Percentiles rank a stretch among this genome's conserved stretches.
These are phyloP conservation scores for Yamadazyma friedrichii DNA, from an alignment of 1,139 yeast genomes.

Conservation along the genomic window DNA sequence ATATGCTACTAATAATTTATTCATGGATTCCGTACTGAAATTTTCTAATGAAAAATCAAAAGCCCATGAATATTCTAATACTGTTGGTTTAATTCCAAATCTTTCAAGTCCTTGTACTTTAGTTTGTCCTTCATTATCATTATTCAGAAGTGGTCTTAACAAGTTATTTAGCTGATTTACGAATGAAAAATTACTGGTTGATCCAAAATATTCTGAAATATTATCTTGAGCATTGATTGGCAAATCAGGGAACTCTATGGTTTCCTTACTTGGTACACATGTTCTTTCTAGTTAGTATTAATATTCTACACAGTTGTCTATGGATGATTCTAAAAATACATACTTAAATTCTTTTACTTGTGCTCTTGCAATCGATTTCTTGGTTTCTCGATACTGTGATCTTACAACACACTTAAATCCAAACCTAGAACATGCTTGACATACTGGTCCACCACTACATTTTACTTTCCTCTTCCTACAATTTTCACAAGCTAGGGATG, in stretches of 20 bases:
- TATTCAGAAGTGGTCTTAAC: constrained; percentile 6
- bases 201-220: constrained; percentile 13
- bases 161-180: constrained; percentile 14
- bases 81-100: constrained; percentile 13
- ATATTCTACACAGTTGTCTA: too few relatives aligned
- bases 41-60: constrained; percentile 8
- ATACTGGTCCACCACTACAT: constrained; percentile 12
- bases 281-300: neutral
- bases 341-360: neutral
- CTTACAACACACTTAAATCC: constrained; percentile 12
- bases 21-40: constrained; percentile 9
- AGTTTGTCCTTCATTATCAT: neutral
- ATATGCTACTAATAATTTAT: constrained; percentile 10
- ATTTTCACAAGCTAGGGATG: constrained; percentile 12
- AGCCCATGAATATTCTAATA: constrained; percentile 8
- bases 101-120: constrained; percentile 10
- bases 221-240: constrained; percentile 9
- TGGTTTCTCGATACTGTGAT: constrained; percentile 5
- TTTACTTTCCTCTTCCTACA: constrained; percentile 11
- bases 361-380: neutral
- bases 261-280: constrained; percentile 3
- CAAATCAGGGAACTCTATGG: constrained; percentile 13
- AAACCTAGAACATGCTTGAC: constrained; percentile 11
- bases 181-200: constrained; percentile 15
- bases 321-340: neutral